Evolutionary conservation across 2,329 filamentous ascomycete species (phyloP).

Genomic region (Colletotrichum costaricense): DNA sequence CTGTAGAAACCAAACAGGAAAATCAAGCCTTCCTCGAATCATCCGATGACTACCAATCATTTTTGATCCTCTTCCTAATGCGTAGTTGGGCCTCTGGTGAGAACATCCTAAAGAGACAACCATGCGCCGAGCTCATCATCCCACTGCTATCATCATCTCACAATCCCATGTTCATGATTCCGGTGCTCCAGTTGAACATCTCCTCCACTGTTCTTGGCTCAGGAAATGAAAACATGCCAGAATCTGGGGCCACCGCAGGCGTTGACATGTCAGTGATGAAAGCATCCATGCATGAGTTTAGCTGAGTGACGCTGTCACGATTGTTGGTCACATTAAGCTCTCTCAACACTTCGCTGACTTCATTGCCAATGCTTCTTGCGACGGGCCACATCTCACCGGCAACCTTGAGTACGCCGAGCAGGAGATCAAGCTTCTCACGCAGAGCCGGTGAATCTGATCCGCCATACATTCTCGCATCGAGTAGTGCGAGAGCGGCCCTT

Average conservation of each 20-base stretch:
- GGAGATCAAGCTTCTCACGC: slow-evolving; percentile 45
- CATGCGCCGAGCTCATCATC: background rate
- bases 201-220: slow-evolving; percentile 15
- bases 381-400: slow-evolving; percentile 48
- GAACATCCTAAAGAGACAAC: background rate
- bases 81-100: background rate
- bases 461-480: slow-evolving; percentile 48
- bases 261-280: slow-evolving; percentile 24
- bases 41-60: background rate
- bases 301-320: background rate
- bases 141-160: background rate
- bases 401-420: slow-evolving; percentile 44
- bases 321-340: background rate
- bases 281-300: slow-evolving; percentile 5
- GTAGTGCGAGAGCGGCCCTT: slow-evolving; percentile 43
- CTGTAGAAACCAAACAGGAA: background rate
- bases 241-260: background rate
- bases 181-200: slow-evolving; percentile 19
- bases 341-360: slow-evolving; percentile 22
- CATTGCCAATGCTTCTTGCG: slow-evolving; percentile 41
- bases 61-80: background rate
- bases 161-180: background rate
- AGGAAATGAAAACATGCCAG: slow-evolving; percentile 6
- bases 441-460: slow-evolving; percentile 45
- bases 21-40: background rate